Evolutionary conservation across 78 protist genomes (phyloP), one percentile per base, ranked within the genome.

Genomic region (Dictyostelium intermedium): DNA sequence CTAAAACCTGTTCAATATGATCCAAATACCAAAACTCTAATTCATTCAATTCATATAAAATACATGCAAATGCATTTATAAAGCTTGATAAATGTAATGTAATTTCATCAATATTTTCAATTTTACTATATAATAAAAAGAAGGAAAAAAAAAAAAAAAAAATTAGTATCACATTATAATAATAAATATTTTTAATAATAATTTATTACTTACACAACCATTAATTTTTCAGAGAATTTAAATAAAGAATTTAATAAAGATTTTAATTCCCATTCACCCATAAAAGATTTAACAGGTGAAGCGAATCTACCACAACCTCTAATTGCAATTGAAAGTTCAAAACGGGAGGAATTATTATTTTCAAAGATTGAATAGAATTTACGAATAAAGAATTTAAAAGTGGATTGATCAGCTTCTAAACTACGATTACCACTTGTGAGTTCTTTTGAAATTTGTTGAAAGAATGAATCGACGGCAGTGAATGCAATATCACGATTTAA

Each of bases 271-370:
- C 84, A 79, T 72, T 92, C 93, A 23, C 96, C 97, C 92, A 96
- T 83, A 50, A 96, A 95, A 43, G 84, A 66, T 63, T 84, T 81
- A 53, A 91, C 91, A 2, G 98, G 96, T 14, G 87, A 87, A 5
- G 98, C 98, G 20, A 97, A 91, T 69, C 93, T 84, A 41, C 98
- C 97, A 61, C 85, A 95, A 7, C 97, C 96, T n/a, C 98, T 79
- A 18, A 97, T 95, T 56, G 96, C 97, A 61, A 95, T 78, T 2
- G 96, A 63, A 1, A 95, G 43, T 20, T 85, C 92, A 35, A 66
- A 78, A 5, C 83, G 69, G 13, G 86, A 66, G 18, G 80, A 53
- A 16, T 45, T 50, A 11, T 39, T 76, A 34, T 83, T 47, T 27
- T 81, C 87, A 61, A 92, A 80, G 45, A 85, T 91, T 2, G 82